These are phyloP conservation scores for Gossypium anomalum DNA, from an alignment of 345 rosid species.

Conservation along the genomic window DNA sequence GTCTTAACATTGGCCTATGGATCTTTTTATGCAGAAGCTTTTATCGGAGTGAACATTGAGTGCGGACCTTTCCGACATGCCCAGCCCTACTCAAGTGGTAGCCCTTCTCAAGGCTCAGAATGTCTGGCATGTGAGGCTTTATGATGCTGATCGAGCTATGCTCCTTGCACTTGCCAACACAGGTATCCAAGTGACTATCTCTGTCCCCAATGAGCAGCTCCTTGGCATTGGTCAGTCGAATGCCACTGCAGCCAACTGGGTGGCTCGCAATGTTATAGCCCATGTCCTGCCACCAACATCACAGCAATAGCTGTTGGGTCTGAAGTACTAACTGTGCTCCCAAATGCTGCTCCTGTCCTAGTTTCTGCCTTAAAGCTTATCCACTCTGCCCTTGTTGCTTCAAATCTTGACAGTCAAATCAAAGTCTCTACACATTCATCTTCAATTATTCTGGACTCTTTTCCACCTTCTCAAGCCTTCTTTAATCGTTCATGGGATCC, in stretches of 20 bases:
- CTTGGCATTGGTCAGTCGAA: slow-evolving; percentile 97
- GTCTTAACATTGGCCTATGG: neutral
- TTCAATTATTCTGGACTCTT: slow-evolving; percentile 82
- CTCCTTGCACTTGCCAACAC: slow-evolving; percentile 86
- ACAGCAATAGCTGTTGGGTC: slow-evolving; percentile 87
- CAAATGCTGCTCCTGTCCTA: slow-evolving; percentile 77
- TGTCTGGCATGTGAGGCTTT: slow-evolving; percentile 73
- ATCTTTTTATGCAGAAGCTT: slow-evolving; percentile 48
- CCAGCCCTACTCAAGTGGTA: slow-evolving; percentile 80
- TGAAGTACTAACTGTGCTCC: slow-evolving; percentile 64
- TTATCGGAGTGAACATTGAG: slow-evolving; percentile 89
- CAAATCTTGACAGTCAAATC: slow-evolving; percentile 78
- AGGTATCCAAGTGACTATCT: slow-evolving; percentile 73
- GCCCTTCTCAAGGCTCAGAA: slow-evolving; percentile 85
- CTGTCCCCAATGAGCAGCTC: slow-evolving; percentile 91
- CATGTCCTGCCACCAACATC: slow-evolving; percentile 88
- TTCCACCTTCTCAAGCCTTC: slow-evolving; percentile 99
- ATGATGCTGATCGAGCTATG: slow-evolving; percentile 78
- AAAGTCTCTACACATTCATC: slow-evolving; percentile 92
- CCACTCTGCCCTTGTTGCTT: slow-evolving; percentile 81
- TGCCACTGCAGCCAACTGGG: slow-evolving; percentile 98
- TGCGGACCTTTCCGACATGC: slow-evolving; percentile 81
- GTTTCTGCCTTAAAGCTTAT: slow-evolving; percentile 81
- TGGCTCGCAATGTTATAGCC: slow-evolving; percentile 70
- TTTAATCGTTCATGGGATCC: slow-evolving; percentile 90